Evolutionary conservation across 805 yeast genomes (phyloP), one percentile per base, ranked within the genome.

Genomic region (Debaryomyces hansenii): DNA sequence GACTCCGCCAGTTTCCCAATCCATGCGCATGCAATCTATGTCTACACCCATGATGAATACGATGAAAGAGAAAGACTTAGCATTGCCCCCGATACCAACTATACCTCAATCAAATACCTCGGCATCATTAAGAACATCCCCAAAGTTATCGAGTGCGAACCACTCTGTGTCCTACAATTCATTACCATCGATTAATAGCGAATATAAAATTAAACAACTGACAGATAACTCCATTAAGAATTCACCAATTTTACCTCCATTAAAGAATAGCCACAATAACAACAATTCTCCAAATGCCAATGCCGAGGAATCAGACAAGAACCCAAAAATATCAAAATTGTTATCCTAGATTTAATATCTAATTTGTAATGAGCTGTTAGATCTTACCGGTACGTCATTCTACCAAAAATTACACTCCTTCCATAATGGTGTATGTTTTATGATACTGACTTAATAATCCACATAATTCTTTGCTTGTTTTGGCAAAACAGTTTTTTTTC

Each of bases 311-410:
- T 7, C 20, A 4, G 47, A 42, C 40, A 57, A 57, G 34, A 52
- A 53, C 16, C 63, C 64, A 9, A 53, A 54, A 9, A 59, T 61
- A 12, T 58, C 63, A 15, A 61, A 60, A 40, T 41, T 61, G 32
- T 42, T 58, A 16, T 56, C 60, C 7, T 56, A 41, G 24, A 12
- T 15, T 35, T 20, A 15, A 32, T 24, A 24, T 24, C 2, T 9
- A 24, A 24, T 24, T 24, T 24, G 10, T 4, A 9, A 2, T 24
- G 10, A 24, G 2, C 27, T 24, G 4, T 24, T 24, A 6, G 27
- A 24, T 24, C 10, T 24, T 9, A 24, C 27, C 18, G 4, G 18
- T 16, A 16, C 18, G 4, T 16, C 3, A 24, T 6, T 24, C 27
- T 9, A 24, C 27, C 27, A 24, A 24, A 2, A 24, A 2, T 7